Evolutionary conservation across 73 alveolate species (phyloP), one percentile per base, ranked within the genome.

Genomic region (Stentor roeselii): DNA sequence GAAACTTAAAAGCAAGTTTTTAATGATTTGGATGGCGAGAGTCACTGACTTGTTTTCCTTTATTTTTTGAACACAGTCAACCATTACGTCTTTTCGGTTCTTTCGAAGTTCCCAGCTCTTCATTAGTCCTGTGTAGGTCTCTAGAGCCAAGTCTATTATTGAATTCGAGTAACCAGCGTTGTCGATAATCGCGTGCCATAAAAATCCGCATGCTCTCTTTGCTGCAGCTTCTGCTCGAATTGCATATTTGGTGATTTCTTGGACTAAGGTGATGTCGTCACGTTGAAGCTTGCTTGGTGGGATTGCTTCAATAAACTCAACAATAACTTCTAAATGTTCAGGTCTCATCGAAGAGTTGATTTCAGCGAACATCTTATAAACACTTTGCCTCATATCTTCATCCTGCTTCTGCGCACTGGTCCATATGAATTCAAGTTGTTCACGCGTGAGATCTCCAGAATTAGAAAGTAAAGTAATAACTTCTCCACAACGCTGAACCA

Each of bases 401-500:
- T 95, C 99, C 36, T 89, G 94, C 32, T 84, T 82, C 32, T 89
- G 89, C 3, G 95, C 59, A 31, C 89, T 83, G 15, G 42, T 40
- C 98, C 99, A 95, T n/a, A 93, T 77, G 27, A 84, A 59, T 59
- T 93, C 90, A 21, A 95, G 88, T 39, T 95, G 91, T 6, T 59
- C 83, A 21, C 83, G 83, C 2, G 78, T 75, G 0, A 95, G 87
- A 83, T 89, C 59, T 75, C 92, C 92, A 58, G 86, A 89, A 27
- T 75, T 83, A 0, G 94, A 59, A 36, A 95, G 60, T 34, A 95
- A 87, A 75, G 87, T 93, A 35, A 95, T 82, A 42, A 95, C 78
- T 36, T 93, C 96, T 32, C 86, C 92, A 31, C 96, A 42, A 75
- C 97, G 90, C 75, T 93, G 86, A 2, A 95, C 94, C 34, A 95